phyloP scores from a whole-genome alignment of 2,329 filamentous ascomycete species.

The Aschersonia sp. region DNA sequence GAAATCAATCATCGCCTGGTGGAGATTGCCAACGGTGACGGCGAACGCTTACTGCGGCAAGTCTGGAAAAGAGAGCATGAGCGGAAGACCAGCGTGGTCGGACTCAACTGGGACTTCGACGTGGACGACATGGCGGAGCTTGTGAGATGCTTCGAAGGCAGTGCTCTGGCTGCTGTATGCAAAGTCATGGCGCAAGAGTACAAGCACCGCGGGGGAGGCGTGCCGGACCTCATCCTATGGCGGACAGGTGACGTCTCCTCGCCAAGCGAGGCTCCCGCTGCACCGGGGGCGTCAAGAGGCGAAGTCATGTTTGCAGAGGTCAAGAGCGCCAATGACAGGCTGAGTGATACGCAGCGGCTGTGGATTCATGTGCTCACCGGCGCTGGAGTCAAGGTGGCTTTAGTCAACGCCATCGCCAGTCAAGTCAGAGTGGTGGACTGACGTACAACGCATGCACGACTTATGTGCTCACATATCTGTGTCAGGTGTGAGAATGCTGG shows the following conservation, averaged over 20 bases:
- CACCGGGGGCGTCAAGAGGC: slow-evolving; percentile 23
- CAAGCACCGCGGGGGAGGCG: slow-evolving; percentile 66
- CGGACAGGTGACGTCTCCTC: slow-evolving; percentile 18
- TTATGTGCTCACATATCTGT: not conserved
- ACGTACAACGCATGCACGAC: not conserved
- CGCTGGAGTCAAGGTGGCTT: slow-evolving; percentile 72
- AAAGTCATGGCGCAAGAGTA: slow-evolving; percentile 96
- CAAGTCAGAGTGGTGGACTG: slow-evolving; percentile 30
- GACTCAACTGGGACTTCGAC: slow-evolving; percentile 81
- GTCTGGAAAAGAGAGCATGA: slow-evolving; percentile 58
- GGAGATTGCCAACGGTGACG: slow-evolving; percentile 73
- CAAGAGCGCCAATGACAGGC: slow-evolving; percentile 76
- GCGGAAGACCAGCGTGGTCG: slow-evolving; percentile 71
- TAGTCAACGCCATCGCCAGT: slow-evolving; percentile 51
- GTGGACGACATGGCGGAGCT: slow-evolving; percentile 69
- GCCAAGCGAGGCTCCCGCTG: slow-evolving; percentile 3
- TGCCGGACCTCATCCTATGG: slow-evolving; percentile 92
- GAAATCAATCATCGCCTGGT: slow-evolving; percentile 83
- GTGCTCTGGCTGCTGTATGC: slow-evolving; percentile 70
- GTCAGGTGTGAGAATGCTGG: not conserved
- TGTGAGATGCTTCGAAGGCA: slow-evolving; percentile 62
- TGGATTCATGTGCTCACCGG: slow-evolving; percentile 91
- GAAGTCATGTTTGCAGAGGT: slow-evolving; percentile 69
- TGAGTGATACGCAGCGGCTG: slow-evolving; percentile 90
- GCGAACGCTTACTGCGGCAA: slow-evolving; percentile 47